phyloP scores from a whole-genome alignment of 2,329 filamentous ascomycete species.

The Zymoseptoria ardabiliae region DNA sequence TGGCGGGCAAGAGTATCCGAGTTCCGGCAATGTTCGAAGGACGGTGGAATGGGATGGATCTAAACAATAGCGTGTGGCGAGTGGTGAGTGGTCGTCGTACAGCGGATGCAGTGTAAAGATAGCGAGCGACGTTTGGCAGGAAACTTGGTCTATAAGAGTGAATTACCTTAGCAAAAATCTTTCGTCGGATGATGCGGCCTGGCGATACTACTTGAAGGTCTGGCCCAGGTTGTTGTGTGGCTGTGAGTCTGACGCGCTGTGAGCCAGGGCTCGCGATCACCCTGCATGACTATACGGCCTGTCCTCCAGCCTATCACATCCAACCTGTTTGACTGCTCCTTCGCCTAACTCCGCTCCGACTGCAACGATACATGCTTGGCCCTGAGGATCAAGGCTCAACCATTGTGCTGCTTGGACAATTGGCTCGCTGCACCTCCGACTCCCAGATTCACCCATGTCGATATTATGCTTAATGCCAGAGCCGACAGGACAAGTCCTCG shows the following conservation, averaged over 20 bases:
- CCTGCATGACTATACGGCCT: neutral
- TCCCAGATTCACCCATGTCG: neutral
- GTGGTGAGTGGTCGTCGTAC: neutral
- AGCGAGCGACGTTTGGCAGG: conserved; percentile 5
- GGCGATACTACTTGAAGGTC: neutral
- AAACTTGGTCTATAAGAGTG: neutral
- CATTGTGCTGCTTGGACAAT: neutral
- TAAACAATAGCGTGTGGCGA: neutral
- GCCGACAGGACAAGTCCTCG: conserved; percentile 1
- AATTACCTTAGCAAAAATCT: neutral
- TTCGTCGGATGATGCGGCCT: neutral
- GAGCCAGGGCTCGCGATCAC: neutral
- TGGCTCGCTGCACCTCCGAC: neutral
- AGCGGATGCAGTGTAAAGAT: neutral
- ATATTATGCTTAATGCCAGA: conserved; percentile 14
- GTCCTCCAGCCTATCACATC: neutral
- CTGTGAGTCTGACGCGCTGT: neutral
- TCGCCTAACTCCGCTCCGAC: neutral
- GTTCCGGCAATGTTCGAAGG: neutral
- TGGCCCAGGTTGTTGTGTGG: too few species aligned
- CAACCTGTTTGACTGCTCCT: neutral
- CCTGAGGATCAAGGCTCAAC: neutral
- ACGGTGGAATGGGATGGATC: neutral
- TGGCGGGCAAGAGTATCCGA: neutral
- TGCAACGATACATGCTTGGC: neutral